These are phyloP conservation scores for Cladophialophora carrionii DNA, from an alignment of 2,329 filamentous ascomycete genomes.

Conservation along the genomic window DNA sequence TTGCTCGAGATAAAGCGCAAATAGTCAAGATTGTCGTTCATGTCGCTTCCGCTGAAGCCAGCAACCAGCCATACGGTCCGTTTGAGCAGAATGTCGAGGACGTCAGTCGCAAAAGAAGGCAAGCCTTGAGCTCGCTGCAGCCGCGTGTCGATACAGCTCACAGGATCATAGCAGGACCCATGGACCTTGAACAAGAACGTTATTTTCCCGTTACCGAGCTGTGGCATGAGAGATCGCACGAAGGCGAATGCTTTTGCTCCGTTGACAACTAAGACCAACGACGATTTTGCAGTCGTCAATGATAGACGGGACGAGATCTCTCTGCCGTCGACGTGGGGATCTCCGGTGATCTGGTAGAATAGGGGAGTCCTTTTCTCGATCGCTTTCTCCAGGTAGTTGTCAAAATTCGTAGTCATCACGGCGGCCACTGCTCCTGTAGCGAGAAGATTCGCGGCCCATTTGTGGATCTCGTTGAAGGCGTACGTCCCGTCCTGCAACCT, in stretches of 20 bases:
- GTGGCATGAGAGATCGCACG: conserved; percentile 12
- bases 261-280: conserved; percentile 14
- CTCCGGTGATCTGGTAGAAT: conserved; percentile 7
- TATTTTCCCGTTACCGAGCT: conserved; percentile 9
- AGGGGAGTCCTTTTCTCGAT: not conserved
- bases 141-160: conserved; percentile 15
- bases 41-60: conserved; percentile 17
- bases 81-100: conserved; percentile 17
- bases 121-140: conserved; percentile 13
- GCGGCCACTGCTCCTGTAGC: conserved; percentile 1
- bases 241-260: conserved; percentile 15
- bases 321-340: conserved; percentile 12
- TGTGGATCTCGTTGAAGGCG: conserved; percentile 8
- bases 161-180: conserved; percentile 13
- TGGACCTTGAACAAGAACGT: conserved; percentile 18
- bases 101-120: conserved; percentile 16
- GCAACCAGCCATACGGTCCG: conserved; percentile 11
- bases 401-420: conserved; percentile 15
- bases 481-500: not conserved
- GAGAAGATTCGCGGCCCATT: conserved; percentile 5
- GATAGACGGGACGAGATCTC: conserved; percentile 3
- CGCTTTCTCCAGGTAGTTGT: conserved; percentile 12
- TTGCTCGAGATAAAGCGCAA: conserved; percentile 12
- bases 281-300: not conserved
- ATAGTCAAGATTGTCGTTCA: conserved; percentile 20